Evolutionary conservation across 1,284 basidiomycete species (phyloP).

Genomic region (Dichomitus squalens): DNA sequence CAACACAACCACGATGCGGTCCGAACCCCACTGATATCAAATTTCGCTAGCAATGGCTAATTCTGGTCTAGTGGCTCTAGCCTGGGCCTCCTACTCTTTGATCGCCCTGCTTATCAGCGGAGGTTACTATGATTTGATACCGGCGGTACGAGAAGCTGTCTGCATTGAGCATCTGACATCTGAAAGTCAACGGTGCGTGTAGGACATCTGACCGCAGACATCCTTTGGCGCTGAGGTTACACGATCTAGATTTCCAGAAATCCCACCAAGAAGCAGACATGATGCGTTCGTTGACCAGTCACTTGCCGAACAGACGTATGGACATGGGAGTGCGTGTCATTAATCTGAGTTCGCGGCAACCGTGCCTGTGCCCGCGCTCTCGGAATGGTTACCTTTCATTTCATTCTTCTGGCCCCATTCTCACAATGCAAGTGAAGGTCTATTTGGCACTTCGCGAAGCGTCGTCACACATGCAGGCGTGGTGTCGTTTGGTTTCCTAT

Average conservation of each 20-base stretch:
- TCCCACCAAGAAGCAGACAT: slow-evolving; percentile 2
- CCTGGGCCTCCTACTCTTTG: slow-evolving; percentile 16
- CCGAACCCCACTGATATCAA: background rate
- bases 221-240: slow-evolving; percentile 10
- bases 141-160: slow-evolving; percentile 10
- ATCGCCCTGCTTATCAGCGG: slow-evolving; percentile 20
- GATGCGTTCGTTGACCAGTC: slow-evolving; percentile 8
- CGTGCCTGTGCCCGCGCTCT: slow-evolving; percentile 7
- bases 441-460: slow-evolving; percentile 17
- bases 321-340: slow-evolving; percentile 16
- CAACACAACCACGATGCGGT: background rate
- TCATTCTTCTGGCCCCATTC: slow-evolving; percentile 13
- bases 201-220: slow-evolving; percentile 15
- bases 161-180: background rate
- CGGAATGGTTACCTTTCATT: slow-evolving; percentile 1
- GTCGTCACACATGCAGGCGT: slow-evolving; percentile 10
- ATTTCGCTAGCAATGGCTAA: background rate
- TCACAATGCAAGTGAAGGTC: slow-evolving; percentile 9
- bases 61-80: no score
- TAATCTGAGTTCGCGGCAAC: slow-evolving; percentile 13
- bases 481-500: background rate
- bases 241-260: slow-evolving; percentile 21
- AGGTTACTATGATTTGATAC: no score
- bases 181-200: slow-evolving; percentile 14
- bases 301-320: slow-evolving; percentile 7